These are phyloP conservation scores for Leishmania tarentolae DNA, from an alignment of 208 protist genomes.

Conservation along the genomic window DNA sequence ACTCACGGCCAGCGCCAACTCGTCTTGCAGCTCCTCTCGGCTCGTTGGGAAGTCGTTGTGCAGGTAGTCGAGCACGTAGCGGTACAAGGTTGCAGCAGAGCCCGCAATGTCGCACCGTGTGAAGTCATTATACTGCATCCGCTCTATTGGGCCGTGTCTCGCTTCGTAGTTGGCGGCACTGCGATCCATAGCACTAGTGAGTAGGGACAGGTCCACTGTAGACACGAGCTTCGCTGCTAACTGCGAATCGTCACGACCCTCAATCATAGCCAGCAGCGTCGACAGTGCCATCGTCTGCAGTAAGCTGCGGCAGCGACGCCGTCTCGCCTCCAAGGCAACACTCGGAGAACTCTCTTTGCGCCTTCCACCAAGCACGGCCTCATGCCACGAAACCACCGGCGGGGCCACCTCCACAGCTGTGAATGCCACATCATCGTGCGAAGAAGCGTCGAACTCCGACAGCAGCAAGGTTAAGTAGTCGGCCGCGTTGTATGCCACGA, in stretches of 20 bases:
- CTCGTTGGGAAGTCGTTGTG: slow-evolving; percentile 36
- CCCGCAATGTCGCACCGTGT: slow-evolving; percentile 32
- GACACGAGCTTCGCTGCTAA: slow-evolving; percentile 39
- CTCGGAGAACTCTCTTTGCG: not conserved
- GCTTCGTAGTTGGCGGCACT: slow-evolving; percentile 44
- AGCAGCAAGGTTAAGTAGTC: slow-evolving; percentile 55
- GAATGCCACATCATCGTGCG: slow-evolving; percentile 22
- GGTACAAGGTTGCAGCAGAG: slow-evolving; percentile 23
- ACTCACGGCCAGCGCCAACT: slow-evolving; percentile 48
- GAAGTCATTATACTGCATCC: slow-evolving; percentile 29
- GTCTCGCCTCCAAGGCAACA: slow-evolving; percentile 15
- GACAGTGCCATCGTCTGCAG: slow-evolving; percentile 39
- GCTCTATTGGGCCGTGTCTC: slow-evolving; percentile 34
- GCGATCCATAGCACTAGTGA: slow-evolving; percentile 45
- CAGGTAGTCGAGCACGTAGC: slow-evolving; percentile 49
- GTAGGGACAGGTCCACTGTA: slow-evolving; percentile 41
- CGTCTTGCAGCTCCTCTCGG: slow-evolving; percentile 54
- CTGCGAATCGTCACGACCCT: slow-evolving; percentile 52
- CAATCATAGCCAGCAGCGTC: slow-evolving; percentile 56
- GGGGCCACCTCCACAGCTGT: slow-evolving; percentile 23
- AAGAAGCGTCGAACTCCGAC: slow-evolving; percentile 14
- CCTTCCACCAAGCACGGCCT: slow-evolving; percentile 6
- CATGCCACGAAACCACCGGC: slow-evolving; percentile 19
- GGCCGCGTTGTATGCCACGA: slow-evolving; percentile 52
- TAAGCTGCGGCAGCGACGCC: slow-evolving; percentile 18